Base-by-base conservation (phyloP, 164 flowering plant species). In the Vitis labrusca region DNA sequence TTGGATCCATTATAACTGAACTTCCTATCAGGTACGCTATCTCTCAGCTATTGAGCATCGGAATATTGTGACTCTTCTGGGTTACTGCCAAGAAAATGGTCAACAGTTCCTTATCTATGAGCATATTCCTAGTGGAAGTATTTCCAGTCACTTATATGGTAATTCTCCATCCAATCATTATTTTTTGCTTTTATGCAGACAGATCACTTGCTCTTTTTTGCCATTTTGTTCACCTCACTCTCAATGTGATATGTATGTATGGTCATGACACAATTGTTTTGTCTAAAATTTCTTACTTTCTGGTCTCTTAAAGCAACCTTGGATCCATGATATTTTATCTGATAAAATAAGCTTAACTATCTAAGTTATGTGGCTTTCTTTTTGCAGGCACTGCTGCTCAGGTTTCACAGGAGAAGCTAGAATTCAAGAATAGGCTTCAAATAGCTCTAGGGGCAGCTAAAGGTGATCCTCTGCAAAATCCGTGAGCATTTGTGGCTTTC, bases 381-480 rank as follows among this genome's bases (percentile, higher is more conserved):
- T 76, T 76, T 79, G 71, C 80, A 89, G 98, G 97, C 49, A 56
- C 85, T 44, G 59, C 85, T 44, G 82, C 85, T 74, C 89, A 84
- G 73, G 77, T 69, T 71, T 74, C 94, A 48, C 65, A 60, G 54
- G 85, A 83, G 74, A 90, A 83, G 88, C 89, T 91, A 64, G 96
- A 94, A 73, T 91, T 94, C 91, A 91, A 88, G 85, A 83, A 77
- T 65, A 82, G 98, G 71, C 93, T 91, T 74, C 58, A 85, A 55
- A 91, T 90, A 70, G 93, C 97, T 78, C 76, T 87, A 47, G 97
- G 96, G 72, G 98, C 98, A 78, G 97, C 98, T 85, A 91, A 85
- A 93, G 98, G 98, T 94, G 93, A 94, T 86, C 89, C 79, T 87
- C 82, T 89, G 86, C 89, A 85, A 86, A 90, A 88, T 84, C 87